phyloP scores from a whole-genome alignment of 1,284 basidiomycete species.

The Apiotrichum montevideense region DNA sequence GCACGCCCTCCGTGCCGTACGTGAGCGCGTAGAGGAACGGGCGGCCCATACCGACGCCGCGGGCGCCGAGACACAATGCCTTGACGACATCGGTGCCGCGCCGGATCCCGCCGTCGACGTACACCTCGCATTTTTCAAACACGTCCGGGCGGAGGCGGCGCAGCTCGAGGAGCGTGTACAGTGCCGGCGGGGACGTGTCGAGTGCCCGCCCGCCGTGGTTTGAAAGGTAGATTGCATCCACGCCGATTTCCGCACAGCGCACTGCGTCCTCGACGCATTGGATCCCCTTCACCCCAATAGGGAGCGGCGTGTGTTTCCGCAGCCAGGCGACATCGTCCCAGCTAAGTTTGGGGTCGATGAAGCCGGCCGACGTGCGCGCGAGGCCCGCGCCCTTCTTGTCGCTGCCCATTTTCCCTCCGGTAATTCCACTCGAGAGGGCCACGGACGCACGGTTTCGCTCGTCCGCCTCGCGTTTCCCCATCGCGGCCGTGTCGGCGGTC shows the following conservation, averaged over 20 bases:
- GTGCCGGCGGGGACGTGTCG: constrained; percentile 43
- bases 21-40: constrained; percentile 48
- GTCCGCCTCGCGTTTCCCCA: constrained; percentile 39
- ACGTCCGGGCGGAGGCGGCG: constrained; percentile 46
- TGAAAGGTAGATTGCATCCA: constrained; percentile 47
- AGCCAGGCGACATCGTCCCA: constrained; percentile 47
- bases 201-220: constrained; percentile 43
- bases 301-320: constrained; percentile 37
- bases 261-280: constrained; percentile 48
- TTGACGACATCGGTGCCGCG: constrained; percentile 51
- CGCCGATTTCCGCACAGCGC: constrained; percentile 44
- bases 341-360: constrained; percentile 42
- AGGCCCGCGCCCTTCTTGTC: constrained; percentile 47
- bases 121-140: constrained; percentile 43
- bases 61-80: constrained; percentile 50
- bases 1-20: constrained; percentile 47
- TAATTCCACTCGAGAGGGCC: constrained; percentile 41
- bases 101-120: constrained; percentile 50
- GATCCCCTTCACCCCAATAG: constrained; percentile 46
- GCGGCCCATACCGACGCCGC: constrained; percentile 48
- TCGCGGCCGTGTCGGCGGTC: too few species aligned
- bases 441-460: constrained; percentile 43
- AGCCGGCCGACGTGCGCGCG: constrained; percentile 44
- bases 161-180: constrained; percentile 48
- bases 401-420: constrained; percentile 39